Base-by-base conservation (phyloP, 352 stramenopile species). In the Globisporangium perplexum region DNA sequence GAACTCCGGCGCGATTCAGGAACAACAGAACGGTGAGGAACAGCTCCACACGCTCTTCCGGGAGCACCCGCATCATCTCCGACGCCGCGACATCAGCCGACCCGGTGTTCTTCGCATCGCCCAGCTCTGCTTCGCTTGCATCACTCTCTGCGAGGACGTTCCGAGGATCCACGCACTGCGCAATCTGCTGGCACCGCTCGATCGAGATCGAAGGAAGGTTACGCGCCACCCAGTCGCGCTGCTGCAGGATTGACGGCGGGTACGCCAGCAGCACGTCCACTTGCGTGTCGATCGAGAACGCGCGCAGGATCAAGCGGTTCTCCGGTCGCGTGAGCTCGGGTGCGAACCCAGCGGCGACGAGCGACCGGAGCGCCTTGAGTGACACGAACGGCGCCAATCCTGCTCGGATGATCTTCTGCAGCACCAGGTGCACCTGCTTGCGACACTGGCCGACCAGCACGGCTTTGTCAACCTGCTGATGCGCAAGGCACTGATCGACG, bases 191-290 rank as follows among this genome's bases (percentile, higher is more conserved):
- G 24, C 73, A 88, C 7, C 75, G 53, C 1, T 55, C 35, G 15
- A 55, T 58, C 3, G 77, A 56, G 28, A 92, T 72, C 1, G 53
- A 35, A 28, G 55, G 47, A 23, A 90, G 42, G 23, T 88, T 74
- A 1, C 81, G 75, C 18, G 82, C 24, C 12, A 93, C 49, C 81
- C 81, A 93, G 45, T 90, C 81, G 31, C 83, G 79, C 53, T 92
- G 83, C 35, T 72, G 59, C 46, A 90, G 53, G 42, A 93, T 67
- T 24, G 71, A 59, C 22, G 66, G 53, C 0, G 72, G 62, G 35
- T 72, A 38, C 15, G 71, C 66, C 24, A 90, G 47, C 45, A 90
- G 57, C 23, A 89, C 61, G 36, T 87, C 50, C 15, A 83, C 58
- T 55, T 93, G 79, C 43, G 67, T 38, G 17, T 79, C 62, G 3